Conservation (phyloP, 768 basidiomycete species). For the Lentinula guzmanii region DNA sequence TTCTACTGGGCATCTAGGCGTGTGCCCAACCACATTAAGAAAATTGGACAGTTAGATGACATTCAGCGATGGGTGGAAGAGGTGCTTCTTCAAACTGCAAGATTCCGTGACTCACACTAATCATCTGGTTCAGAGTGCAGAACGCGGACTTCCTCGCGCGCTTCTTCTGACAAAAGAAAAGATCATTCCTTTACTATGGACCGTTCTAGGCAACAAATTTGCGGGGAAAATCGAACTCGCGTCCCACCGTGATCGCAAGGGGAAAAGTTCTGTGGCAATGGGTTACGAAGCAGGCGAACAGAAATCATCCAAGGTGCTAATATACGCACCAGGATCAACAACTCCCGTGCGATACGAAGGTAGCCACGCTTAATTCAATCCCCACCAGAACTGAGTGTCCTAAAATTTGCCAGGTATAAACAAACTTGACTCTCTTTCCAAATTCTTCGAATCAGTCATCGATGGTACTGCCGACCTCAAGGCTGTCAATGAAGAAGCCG, state of each 20-base stretch:
- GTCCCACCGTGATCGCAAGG: conserved; percentile 60
- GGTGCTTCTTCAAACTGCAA: conserved; percentile 33
- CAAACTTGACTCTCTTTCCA: conserved; percentile 70
- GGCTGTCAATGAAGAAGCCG: conserved; percentile 31
- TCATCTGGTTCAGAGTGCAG: conserved; percentile 20
- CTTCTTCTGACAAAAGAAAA: conserved; percentile 73
- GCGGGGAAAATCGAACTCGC: conserved; percentile 56
- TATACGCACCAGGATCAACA: conserved; percentile 59
- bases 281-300: conserved; percentile 51
- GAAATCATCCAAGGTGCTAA: conserved; percentile 60
- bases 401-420: conserved; percentile 39
- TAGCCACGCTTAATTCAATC: conserved; percentile 19
- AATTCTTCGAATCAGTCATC: conserved; percentile 66
- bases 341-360: conserved; percentile 64
- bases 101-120: background rate
- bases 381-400: background rate
- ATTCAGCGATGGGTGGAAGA: conserved; percentile 63
- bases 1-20: conserved; percentile 72
- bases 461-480: conserved; percentile 61
- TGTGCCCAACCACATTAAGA: conserved; percentile 66
- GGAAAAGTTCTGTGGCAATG: conserved; percentile 47
- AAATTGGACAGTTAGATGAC: conserved; percentile 49
- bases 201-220: conserved; percentile 72
- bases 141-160: conserved; percentile 34
- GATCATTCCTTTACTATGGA: conserved; percentile 75